phyloP scores from a whole-genome alignment of 176 grass and related monocot genomes.

The Rhynchospora breviuscula region DNA sequence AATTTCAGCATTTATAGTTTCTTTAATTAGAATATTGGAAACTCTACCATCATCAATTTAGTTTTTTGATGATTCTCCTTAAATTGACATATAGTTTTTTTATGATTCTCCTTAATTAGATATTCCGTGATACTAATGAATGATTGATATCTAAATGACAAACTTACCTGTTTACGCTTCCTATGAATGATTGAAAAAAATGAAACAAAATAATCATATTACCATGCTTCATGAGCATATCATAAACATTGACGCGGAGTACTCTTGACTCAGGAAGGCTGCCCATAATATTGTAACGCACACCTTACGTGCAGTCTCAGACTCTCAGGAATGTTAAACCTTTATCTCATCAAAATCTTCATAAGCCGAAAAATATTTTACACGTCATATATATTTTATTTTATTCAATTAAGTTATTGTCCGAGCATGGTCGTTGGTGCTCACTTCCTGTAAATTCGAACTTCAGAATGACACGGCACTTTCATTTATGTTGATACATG shows the following conservation, averaged over 20 bases:
- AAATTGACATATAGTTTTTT: neutral
- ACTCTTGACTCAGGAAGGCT: neutral
- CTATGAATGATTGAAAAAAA: neutral
- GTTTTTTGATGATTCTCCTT: neutral
- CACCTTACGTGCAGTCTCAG: neutral
- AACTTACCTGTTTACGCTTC: neutral
- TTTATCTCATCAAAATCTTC: too few species aligned
- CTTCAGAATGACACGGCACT: too few species aligned
- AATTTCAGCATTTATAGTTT: too few species aligned
- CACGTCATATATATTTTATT: too few species aligned
- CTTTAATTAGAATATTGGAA: too few species aligned
- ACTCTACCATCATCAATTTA: too few species aligned
- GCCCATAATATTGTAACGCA: neutral
- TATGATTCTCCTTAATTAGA: neutral
- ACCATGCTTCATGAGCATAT: neutral
- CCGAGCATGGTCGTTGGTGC: too few species aligned
- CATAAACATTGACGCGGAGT: neutral
- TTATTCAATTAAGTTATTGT: too few species aligned
- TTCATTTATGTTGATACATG: too few species aligned
- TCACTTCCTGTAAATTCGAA: too few species aligned
- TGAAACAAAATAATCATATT: neutral
- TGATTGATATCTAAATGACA: neutral
- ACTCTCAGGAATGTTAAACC: neutral
- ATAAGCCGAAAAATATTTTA: too few species aligned
- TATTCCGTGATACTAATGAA: neutral